Conservation (phyloP, 495 filamentous ascomycete species). For the Saxophila tyrrhenica region DNA sequence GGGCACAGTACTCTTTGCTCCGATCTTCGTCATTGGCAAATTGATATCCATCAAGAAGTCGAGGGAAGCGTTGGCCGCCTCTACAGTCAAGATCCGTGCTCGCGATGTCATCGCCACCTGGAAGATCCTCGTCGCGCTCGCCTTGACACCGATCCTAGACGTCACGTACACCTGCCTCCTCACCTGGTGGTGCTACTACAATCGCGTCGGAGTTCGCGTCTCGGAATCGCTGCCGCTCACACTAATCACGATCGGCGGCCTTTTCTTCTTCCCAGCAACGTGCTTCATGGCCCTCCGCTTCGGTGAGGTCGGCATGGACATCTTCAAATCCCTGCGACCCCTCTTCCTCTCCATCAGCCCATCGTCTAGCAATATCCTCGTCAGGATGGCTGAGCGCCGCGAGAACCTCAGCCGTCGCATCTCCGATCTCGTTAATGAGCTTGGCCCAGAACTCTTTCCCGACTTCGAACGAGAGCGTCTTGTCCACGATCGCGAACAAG, state of each 20-base stretch:
- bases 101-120: conserved; percentile 96
- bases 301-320: conserved; percentile 96
- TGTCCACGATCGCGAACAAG: conserved; percentile 30
- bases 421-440: conserved; percentile 82
- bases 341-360: conserved; percentile 83
- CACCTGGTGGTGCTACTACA: conserved; percentile 65
- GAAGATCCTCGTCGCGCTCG: conserved; percentile 90
- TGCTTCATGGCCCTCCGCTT: conserved; percentile 92
- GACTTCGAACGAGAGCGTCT: conserved; percentile 85
- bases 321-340: conserved; percentile 84
- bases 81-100: conserved; percentile 86
- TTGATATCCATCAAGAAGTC: conserved; percentile 85
- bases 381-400: conserved; percentile 63
- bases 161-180: conserved; percentile 63
- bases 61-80: conserved; percentile 77
- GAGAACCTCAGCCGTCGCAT: conserved; percentile 68
- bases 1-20: conserved; percentile 75
- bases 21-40: conserved; percentile 84
- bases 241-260: conserved; percentile 56
- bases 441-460: conserved; percentile 92
- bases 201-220: conserved; percentile 67
- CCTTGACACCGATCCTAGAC: conserved; percentile 78
- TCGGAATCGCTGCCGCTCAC: conserved; percentile 73
- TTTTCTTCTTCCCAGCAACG: conserved; percentile 74
- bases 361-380: conserved; percentile 68